A percentile compares a stretch with the other conserved stretches of the same genome.
Conservation (phyloP, 352 stramenopile genomes). For the Globisporangium paddicum region DNA sequence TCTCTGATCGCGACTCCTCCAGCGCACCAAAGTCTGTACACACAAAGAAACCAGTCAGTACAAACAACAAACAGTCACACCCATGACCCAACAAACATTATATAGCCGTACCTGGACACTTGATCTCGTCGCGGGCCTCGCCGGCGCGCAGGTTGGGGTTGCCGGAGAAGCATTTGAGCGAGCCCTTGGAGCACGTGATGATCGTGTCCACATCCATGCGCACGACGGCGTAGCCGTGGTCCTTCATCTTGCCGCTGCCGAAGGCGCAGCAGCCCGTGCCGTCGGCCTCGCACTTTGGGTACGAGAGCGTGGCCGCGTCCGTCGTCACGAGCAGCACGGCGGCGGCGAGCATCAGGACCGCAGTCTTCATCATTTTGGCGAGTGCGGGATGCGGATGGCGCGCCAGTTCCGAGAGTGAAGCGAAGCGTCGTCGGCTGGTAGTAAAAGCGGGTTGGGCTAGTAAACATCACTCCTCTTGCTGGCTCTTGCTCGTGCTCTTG, state of each 20-base stretch:
- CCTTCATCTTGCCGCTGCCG: constrained; percentile 45
- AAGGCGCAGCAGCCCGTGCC: constrained; percentile 54
- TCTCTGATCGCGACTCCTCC: constrained; percentile 51
- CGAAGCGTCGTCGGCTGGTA: neutral
- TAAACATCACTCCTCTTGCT: neutral
- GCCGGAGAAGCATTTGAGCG: constrained; percentile 47
- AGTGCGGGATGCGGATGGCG: neutral
- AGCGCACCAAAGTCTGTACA: constrained; percentile 49
- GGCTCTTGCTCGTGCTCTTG: neutral
- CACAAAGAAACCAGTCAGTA: neutral
- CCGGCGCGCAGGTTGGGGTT: constrained; percentile 53
- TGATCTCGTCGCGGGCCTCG: constrained; percentile 31
- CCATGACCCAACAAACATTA: neutral
- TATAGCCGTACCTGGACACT: constrained; percentile 42
- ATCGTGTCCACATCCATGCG: constrained; percentile 42
- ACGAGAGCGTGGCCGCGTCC: constrained; percentile 26
- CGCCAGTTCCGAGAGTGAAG: constrained; percentile 7
- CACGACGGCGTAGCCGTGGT: constrained; percentile 56
- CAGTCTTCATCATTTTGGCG: constrained; percentile 12
- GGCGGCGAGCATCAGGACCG: constrained; percentile 21
- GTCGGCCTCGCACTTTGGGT: constrained; percentile 39
- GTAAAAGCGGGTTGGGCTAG: neutral
- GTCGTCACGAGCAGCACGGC: constrained; percentile 17
- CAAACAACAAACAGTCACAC: neutral
- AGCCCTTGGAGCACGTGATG: constrained; percentile 54